A percentile compares a stretch with the other conserved stretches of the same genome.
phyloP scores from a whole-genome alignment of 257 asterid genomes.

The Solanum tarijense region DNA sequence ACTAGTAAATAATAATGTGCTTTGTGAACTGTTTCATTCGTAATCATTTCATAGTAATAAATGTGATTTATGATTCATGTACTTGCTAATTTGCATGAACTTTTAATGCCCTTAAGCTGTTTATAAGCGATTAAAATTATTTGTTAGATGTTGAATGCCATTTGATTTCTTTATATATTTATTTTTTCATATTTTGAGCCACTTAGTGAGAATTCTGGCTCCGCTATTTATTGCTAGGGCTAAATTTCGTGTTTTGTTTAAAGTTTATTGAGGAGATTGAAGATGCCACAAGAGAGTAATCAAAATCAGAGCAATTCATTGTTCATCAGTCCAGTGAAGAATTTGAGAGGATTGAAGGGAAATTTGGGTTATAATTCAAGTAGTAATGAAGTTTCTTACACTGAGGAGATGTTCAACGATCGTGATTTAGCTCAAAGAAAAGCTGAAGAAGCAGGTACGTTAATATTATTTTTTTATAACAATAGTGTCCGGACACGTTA shows the following conservation, averaged over 20 bases:
- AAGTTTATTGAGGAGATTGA: not conserved
- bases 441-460: constrained; percentile 81
- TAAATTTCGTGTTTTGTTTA: not conserved
- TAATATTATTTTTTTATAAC: not conserved
- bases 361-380: constrained; percentile 24
- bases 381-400: constrained; percentile 16
- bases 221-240: not conserved
- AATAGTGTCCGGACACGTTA: not conserved
- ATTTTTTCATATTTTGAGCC: too few relatives aligned
- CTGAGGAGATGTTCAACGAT: constrained; percentile 56
- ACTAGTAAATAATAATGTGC: not conserved
- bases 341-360: constrained; percentile 51
- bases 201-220: not conserved
- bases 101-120: not conserved
- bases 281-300: constrained; percentile 58
- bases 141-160: not conserved
- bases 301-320: constrained; percentile 1
- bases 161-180: not conserved
- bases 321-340: constrained; percentile 44
- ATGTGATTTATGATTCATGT: not conserved
- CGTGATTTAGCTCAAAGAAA: constrained; percentile 73
- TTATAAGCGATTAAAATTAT: not conserved
- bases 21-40: not conserved
- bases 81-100: not conserved
- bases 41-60: not conserved